A percentile compares a stretch with the other conserved stretches of the same genome.
phyloP scores from a whole-genome alignment of 1,284 basidiomycete genomes.

The Singerocomus inundabilis region DNA sequence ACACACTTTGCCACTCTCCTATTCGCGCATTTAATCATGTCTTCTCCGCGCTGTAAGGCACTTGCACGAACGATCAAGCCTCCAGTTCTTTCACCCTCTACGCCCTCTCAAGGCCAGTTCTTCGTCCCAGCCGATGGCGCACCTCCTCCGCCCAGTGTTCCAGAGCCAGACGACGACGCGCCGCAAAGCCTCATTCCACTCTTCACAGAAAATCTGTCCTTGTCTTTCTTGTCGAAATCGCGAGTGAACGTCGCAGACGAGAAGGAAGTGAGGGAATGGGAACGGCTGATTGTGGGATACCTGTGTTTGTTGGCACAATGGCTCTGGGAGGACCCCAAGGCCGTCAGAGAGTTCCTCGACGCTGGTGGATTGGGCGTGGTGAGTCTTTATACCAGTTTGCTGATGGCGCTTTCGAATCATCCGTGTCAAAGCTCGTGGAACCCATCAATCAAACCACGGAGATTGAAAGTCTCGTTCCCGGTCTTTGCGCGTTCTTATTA shows the following conservation, averaged over 20 bases:
- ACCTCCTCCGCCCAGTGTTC: conserved; percentile 32
- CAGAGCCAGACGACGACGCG: conserved; percentile 47
- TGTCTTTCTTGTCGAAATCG: conserved; percentile 66
- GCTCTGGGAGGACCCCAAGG: conserved; percentile 94
- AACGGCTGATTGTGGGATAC: conserved; percentile 85
- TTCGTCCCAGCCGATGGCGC: conserved; percentile 73
- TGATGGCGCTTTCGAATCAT: not conserved
- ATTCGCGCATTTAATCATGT: conserved; percentile 68
- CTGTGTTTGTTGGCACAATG: conserved; percentile 83
- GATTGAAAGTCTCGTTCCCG: conserved; percentile 84
- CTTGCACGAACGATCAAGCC: conserved; percentile 72
- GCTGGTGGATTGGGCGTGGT: conserved; percentile 90
- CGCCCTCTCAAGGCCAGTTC: conserved; percentile 45
- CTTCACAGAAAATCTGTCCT: conserved; percentile 69
- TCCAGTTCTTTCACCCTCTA: conserved; percentile 32
- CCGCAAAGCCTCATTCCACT: conserved; percentile 69
- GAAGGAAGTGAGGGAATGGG: conserved; percentile 79
- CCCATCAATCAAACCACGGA: conserved; percentile 91
- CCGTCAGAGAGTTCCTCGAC: conserved; percentile 87
- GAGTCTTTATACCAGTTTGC: conserved; percentile 36
- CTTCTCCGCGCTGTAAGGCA: conserved; percentile 71
- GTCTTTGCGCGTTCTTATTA: conserved; percentile 88
- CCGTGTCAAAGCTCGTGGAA: conserved; percentile 73
- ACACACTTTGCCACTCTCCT: conserved; percentile 69
- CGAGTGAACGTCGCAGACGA: conserved; percentile 65